phyloP scores from a whole-genome alignment of 1,284 basidiomycete species.

The Ceratobasidium sp. region DNA sequence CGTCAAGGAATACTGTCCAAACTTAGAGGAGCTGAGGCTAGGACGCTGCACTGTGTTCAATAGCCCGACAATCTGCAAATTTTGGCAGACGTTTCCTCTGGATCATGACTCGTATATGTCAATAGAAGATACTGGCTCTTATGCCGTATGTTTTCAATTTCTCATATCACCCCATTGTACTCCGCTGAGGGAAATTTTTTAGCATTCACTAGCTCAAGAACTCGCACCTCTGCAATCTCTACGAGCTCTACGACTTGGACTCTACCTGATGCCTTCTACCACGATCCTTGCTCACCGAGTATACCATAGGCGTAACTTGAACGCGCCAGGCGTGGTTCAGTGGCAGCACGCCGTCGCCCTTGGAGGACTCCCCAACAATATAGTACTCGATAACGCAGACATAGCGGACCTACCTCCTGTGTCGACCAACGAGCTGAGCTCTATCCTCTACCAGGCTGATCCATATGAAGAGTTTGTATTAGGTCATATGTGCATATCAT shows the following conservation, averaged over 20 bases:
- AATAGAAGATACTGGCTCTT: background rate
- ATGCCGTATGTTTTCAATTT: too few species aligned
- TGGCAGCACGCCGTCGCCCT: constrained; percentile 12
- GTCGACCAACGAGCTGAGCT: constrained; percentile 2
- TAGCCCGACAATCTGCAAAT: constrained; percentile 6
- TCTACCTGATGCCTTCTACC: constrained; percentile 20
- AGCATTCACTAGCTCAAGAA: constrained; percentile 19
- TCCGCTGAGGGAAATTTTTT: background rate
- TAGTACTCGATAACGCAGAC: background rate
- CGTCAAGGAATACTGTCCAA: constrained; percentile 7
- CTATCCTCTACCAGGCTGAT: constrained; percentile 9
- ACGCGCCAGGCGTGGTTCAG: constrained; percentile 1
- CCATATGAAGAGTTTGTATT: constrained; percentile 6
- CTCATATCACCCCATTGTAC: too few species aligned
- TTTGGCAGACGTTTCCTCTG: constrained; percentile 12
- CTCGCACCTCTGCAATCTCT: constrained; percentile 17
- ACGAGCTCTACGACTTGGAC: constrained; percentile 5
- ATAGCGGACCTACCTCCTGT: background rate
- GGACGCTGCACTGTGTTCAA: constrained; percentile 39
- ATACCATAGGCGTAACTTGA: constrained; percentile 3
- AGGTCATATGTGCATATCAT: constrained; percentile 9
- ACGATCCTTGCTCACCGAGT: constrained; percentile 17
- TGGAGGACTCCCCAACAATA: background rate
- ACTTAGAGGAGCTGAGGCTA: constrained; percentile 17
- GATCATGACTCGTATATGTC: too few species aligned